Percentiles rank a stretch among this genome's conserved stretches.
These are phyloP conservation scores for Debaryomyces prosopidis DNA, from an alignment of 805 yeast genomes.

Conservation along the genomic window DNA sequence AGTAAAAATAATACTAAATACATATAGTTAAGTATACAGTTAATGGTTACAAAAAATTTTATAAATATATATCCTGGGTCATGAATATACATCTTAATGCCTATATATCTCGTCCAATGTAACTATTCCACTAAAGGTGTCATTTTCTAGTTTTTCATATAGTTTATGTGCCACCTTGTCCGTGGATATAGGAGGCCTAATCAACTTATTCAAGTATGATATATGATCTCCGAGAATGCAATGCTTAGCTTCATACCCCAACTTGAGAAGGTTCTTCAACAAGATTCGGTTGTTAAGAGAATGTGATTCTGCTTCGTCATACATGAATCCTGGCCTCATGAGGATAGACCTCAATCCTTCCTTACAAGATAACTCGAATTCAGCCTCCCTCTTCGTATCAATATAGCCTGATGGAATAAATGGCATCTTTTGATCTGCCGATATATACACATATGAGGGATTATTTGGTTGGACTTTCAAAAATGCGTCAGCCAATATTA, in stretches of 20 bases:
- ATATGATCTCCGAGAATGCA: slow-evolving; percentile 38
- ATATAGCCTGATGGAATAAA: slow-evolving; percentile 71
- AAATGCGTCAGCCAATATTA: slow-evolving; percentile 59
- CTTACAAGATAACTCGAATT: slow-evolving; percentile 51
- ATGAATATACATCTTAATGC: not conserved
- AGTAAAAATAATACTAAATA: not conserved
- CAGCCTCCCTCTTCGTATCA: slow-evolving; percentile 76
- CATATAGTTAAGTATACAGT: not conserved
- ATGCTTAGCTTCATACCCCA: slow-evolving; percentile 46
- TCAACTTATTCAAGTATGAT: slow-evolving; percentile 42
- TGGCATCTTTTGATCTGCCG: slow-evolving; percentile 76
- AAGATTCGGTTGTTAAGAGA: slow-evolving; percentile 36
- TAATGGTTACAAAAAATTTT: not conserved
- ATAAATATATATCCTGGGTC: not conserved
- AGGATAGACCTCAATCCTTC: slow-evolving; percentile 56
- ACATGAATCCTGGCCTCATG: slow-evolving; percentile 84
- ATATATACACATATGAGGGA: slow-evolving; percentile 64
- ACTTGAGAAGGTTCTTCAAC: slow-evolving; percentile 43
- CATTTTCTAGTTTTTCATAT: slow-evolving; percentile 54
- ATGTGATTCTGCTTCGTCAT: slow-evolving; percentile 45
- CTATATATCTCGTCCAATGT: slow-evolving; percentile 31
- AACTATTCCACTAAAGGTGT: slow-evolving; percentile 56
- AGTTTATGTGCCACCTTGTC: slow-evolving; percentile 65
- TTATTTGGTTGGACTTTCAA: slow-evolving; percentile 26
- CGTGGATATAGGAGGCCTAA: slow-evolving; percentile 66